Base-by-base conservation (phyloP, 441 rosid species). In the Erysimum pusillum region DNA sequence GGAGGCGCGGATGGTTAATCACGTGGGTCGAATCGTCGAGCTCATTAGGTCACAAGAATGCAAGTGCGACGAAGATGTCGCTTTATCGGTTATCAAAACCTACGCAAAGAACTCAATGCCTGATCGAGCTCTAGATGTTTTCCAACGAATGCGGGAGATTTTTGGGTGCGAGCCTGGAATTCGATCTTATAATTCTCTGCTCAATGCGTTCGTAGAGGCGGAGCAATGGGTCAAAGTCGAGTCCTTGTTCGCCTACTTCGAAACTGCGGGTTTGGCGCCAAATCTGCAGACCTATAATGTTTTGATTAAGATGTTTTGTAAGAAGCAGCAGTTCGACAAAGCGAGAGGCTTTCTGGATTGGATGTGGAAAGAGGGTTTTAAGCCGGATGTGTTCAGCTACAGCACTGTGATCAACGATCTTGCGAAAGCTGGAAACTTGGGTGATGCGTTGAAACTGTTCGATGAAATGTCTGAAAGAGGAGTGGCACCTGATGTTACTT, bases 141-240 rank as follows among this genome's bases (percentile, higher is more conserved):
- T 92, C 65, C 86, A 81, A 54, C 80, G 85, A 49, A 91, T 91
- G 95, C 70, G 67, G 35, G 88, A 83, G 71, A 79, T 87, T 52
- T 94, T 92, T 17, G 89, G 93, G 45, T 90, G 97, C 77, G 86
- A 86, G 60, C 89, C 92, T 42, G 97, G 91, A 49, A 76, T 89
- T 36, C 80, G 91, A 10, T 90, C 97, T 31, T 89, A 79, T 66
- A 89, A 90, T 45, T 74, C 92, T 46, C 67, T 92, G 34, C 83
- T 92, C 3, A 86, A 87, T 56, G 92, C 89, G 35, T 91, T 87
- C 74, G 83, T 83, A 17, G 90, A 87, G 57, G 84, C 85, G 41
- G 74, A 81, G 6, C 86, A 81, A 35, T 90, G 90, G 91, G 87
- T 73, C 14, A 74, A 73, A 66, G 97, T 88, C 2, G 85, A 85